phyloP scores from a whole-genome alignment of 768 basidiomycete species.

The Boletus fagicola region DNA sequence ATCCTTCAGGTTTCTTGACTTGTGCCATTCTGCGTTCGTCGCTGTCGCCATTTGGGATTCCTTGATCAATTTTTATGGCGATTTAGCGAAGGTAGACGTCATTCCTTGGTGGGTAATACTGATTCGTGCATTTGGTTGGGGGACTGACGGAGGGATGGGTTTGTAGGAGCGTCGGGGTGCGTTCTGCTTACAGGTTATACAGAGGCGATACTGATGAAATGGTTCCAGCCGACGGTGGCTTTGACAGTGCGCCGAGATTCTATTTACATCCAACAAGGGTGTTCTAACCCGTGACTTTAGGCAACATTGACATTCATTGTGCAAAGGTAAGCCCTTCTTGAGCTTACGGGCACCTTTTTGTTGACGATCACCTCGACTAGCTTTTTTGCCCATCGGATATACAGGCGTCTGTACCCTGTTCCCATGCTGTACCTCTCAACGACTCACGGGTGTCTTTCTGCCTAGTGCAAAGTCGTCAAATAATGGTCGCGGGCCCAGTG shows the following conservation, averaged over 20 bases:
- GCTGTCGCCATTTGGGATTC: slow-evolving; percentile 26
- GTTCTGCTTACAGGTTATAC: neutral
- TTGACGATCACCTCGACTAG: slow-evolving; percentile 7
- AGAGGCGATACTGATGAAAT: too few species aligned
- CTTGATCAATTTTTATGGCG: slow-evolving; percentile 21
- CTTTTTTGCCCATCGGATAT: slow-evolving; percentile 28
- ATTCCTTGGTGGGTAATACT: slow-evolving; percentile 25
- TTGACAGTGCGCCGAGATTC: too few species aligned
- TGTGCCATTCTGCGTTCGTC: slow-evolving; percentile 27
- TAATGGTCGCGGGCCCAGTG: slow-evolving; percentile 5
- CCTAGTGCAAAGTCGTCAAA: slow-evolving; percentile 16
- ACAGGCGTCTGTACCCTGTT: slow-evolving; percentile 15
- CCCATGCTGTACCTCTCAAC: neutral
- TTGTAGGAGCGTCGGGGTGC: slow-evolving; percentile 25
- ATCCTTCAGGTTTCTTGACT: slow-evolving; percentile 20
- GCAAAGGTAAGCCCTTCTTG: slow-evolving; percentile 12
- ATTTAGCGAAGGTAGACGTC: slow-evolving; percentile 3
- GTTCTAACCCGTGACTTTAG: slow-evolving; percentile 7
- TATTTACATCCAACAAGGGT: too few species aligned
- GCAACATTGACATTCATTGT: slow-evolving; percentile 26
- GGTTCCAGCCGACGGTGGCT: too few species aligned
- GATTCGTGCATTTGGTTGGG: neutral
- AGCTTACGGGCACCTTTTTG: neutral
- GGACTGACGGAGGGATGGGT: neutral
- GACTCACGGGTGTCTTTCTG: neutral